These are phyloP conservation scores for Magnusiomyces fungicola DNA, from an alignment of 1,139 yeast species.

Conservation along the genomic window DNA sequence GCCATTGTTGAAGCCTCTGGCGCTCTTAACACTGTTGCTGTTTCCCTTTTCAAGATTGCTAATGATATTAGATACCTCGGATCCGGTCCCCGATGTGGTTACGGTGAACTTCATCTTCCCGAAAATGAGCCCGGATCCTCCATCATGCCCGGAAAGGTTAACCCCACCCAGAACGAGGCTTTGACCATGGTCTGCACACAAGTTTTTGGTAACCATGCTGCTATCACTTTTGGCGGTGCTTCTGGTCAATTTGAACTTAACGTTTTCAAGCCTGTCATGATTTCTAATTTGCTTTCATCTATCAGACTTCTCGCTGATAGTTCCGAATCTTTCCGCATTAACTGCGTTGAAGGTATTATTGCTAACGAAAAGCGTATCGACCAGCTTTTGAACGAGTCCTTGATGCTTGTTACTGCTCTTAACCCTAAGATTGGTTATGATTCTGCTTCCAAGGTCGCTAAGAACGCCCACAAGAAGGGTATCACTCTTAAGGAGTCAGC, in stretches of 20 bases:
- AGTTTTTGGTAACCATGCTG: constrained; percentile 92
- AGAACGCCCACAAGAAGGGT: constrained; percentile 97
- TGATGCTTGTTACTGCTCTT: constrained; percentile 96
- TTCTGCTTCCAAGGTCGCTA: constrained; percentile 93
- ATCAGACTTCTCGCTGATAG: constrained; percentile 88
- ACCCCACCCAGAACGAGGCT: constrained; percentile 99
- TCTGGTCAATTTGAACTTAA: constrained; percentile 97
- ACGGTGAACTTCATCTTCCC: constrained; percentile 90
- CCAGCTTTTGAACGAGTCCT: constrained; percentile 83
- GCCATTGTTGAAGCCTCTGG: constrained; percentile 97
- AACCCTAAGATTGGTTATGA: constrained; percentile 99
- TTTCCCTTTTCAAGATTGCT: constrained; percentile 89
- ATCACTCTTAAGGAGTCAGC: constrained; percentile 92
- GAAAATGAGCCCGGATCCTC: constrained; percentile 99
- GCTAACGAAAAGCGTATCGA: constrained; percentile 86
- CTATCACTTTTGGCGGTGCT: constrained; percentile 96
- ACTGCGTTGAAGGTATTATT: constrained; percentile 89
- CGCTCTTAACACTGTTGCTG: constrained; percentile 92
- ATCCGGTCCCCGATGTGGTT: constrained; percentile 98
- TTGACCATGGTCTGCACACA: constrained; percentile 97
- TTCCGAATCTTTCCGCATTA: constrained; percentile 74
- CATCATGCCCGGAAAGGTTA: constrained; percentile 98
- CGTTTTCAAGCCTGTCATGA: constrained; percentile 96
- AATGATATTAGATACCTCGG: constrained; percentile 97
- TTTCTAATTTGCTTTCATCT: constrained; percentile 80